phyloP scores from a whole-genome alignment of 148 eudicot genomes.

The Persicaria maculosa region DNA sequence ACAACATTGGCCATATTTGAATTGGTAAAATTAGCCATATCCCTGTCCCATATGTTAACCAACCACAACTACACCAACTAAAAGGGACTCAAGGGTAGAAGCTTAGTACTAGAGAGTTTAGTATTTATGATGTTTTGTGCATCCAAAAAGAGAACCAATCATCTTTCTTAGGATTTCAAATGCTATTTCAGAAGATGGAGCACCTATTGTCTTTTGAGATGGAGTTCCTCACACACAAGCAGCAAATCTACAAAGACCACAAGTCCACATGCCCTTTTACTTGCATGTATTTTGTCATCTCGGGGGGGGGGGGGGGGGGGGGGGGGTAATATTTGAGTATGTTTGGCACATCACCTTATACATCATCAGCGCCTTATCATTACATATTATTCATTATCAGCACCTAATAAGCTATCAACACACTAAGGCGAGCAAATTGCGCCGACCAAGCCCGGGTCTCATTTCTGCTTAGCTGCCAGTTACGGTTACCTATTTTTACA shows the following conservation, averaged over 20 bases:
- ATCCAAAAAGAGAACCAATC: not conserved
- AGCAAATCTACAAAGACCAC: not conserved
- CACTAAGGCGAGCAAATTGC: no score
- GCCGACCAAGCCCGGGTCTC: no score
- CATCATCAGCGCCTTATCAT: no score
- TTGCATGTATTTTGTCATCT: not conserved
- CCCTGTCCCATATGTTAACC: not conserved
- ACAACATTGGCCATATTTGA: not conserved
- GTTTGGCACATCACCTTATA: no score
- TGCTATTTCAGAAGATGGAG: not conserved
- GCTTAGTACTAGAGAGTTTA: not conserved
- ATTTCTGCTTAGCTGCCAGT: no score
- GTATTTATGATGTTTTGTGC: not conserved
- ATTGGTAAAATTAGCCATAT: no score
- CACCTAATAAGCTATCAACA: no score
- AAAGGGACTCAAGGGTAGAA: not conserved
- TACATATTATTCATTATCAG: no score
- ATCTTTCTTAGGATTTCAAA: not conserved
- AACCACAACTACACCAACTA: not conserved
- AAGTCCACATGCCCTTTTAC: not conserved
- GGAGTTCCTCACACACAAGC: conserved; percentile 1
- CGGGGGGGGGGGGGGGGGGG: no score
- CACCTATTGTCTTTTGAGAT: not conserved
- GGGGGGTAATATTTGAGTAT: not conserved
- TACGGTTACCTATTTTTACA: not conserved